These are phyloP conservation scores for Pseudopyricularia javanii DNA, from an alignment of 2,329 filamentous ascomycete genomes.

Conservation along the genomic window DNA sequence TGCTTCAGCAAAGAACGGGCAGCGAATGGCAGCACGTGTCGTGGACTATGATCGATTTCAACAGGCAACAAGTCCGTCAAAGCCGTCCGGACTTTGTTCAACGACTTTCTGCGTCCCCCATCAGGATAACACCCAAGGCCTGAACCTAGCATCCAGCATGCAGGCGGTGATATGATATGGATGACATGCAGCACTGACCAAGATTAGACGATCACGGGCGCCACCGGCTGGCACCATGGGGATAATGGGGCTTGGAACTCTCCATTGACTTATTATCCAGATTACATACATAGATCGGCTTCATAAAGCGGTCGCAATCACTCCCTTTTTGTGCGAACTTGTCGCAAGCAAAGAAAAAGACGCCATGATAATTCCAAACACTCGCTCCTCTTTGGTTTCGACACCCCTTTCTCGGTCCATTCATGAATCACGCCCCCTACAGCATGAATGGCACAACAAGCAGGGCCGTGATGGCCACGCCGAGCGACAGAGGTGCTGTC, in stretches of 20 bases:
- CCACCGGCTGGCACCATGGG: background rate
- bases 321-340: background rate
- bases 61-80: too few species aligned
- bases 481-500: background rate
- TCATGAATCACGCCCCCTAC: background rate
- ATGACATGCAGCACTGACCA: too few species aligned
- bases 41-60: too few species aligned
- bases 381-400: background rate
- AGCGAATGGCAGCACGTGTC: background rate
- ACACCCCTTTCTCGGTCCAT: background rate
- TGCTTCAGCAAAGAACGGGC: too few species aligned
- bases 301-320: background rate
- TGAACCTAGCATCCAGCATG: too few species aligned
- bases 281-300: background rate
- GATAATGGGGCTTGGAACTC: background rate
- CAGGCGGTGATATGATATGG: too few species aligned
- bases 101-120: too few species aligned
- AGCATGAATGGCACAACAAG: conserved; percentile 1
- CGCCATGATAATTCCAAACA: background rate
- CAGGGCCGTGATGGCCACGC: background rate
- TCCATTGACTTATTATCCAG: background rate
- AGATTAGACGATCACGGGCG: background rate
- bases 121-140: too few species aligned
- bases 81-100: too few species aligned
- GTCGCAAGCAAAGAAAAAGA: background rate